Evolutionary conservation across 176 grass and related monocot species (phyloP).

Genomic region (Thinopyrum elongatum): DNA sequence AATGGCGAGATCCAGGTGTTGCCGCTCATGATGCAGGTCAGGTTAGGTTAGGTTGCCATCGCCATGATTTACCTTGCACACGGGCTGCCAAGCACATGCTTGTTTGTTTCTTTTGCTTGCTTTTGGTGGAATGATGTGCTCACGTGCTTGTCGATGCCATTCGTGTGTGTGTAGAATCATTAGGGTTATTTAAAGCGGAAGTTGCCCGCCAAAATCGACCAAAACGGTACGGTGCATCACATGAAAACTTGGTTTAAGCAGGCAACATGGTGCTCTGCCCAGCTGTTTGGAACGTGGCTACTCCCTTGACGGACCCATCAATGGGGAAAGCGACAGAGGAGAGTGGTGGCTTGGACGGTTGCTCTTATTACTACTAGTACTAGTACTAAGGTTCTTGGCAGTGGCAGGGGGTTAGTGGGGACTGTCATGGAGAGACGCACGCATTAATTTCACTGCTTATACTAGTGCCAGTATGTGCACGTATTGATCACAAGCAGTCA

Average conservation of each 20-base stretch:
- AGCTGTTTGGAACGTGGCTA: neutral
- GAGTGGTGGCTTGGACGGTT: neutral
- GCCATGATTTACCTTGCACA: neutral
- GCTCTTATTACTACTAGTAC: neutral
- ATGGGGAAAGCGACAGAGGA: neutral
- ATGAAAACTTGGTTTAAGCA: neutral
- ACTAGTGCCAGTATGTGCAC: neutral
- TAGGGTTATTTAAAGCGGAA: neutral
- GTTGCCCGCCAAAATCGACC: neutral
- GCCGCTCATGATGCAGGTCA: neutral
- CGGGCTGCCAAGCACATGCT: neutral
- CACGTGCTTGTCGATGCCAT: neutral
- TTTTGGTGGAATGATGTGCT: neutral
- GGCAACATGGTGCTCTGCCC: too few species aligned
- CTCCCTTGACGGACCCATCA: neutral
- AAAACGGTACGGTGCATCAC: neutral
- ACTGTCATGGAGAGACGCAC: neutral
- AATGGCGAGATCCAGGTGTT: neutral
- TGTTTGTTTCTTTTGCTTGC: neutral
- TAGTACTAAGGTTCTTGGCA: neutral
- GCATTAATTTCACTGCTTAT: neutral
- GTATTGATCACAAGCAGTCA: neutral
- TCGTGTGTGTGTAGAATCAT: neutral
- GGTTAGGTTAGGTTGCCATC: neutral
- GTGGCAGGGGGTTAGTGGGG: neutral